phyloP scores from a whole-genome alignment of 2,329 filamentous ascomycete genomes.

The Pseudogymnoascus sp. region DNA sequence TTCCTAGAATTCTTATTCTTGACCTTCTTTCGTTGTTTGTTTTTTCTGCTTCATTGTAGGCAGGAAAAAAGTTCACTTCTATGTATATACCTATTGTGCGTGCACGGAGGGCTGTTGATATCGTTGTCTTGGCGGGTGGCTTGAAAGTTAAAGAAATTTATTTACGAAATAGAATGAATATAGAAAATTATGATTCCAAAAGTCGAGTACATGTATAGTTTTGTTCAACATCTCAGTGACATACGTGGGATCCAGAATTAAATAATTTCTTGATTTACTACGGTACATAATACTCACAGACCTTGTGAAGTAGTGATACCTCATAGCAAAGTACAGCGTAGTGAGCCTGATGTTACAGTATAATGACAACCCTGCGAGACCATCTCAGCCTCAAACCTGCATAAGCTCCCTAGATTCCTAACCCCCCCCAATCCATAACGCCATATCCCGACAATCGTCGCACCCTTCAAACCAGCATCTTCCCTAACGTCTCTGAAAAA shows the following conservation, averaged over 20 bases:
- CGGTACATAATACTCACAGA: not conserved
- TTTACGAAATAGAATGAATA: not conserved
- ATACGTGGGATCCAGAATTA: not conserved
- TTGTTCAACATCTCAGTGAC: not conserved
- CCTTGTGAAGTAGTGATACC: not conserved
- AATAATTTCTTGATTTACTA: not conserved
- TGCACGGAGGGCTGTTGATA: not conserved
- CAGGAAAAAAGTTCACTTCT: not conserved
- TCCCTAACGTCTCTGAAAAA: not conserved
- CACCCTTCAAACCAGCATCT: not conserved
- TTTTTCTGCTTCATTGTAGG: not conserved
- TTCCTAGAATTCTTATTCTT: not conserved
- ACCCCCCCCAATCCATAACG: not conserved
- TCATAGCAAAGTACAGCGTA: not conserved
- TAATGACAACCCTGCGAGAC: not conserved
- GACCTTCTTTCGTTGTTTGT: not conserved
- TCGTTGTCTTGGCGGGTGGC: not conserved
- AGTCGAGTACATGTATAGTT: not conserved
- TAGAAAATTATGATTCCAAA: not conserved
- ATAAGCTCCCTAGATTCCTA: not conserved
- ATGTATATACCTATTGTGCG: conserved; percentile 8
- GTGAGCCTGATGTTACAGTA: not conserved
- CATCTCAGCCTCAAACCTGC: not conserved
- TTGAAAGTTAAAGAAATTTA: not conserved
- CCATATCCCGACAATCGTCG: not conserved